phyloP scores from a whole-genome alignment of 805 yeast genomes.

The Isabelozyma pseudorhagii region DNA sequence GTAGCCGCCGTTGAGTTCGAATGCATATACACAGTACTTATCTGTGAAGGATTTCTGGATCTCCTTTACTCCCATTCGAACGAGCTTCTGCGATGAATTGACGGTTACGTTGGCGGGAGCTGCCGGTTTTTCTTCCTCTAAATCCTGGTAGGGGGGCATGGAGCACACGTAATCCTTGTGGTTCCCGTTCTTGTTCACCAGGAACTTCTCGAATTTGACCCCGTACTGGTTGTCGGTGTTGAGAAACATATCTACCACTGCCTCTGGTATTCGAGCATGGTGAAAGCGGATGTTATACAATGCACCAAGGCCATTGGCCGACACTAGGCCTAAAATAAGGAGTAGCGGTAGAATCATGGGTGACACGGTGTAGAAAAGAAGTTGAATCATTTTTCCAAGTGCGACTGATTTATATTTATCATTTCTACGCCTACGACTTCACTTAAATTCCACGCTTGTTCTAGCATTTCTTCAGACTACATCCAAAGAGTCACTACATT shows the following conservation, averaged over 20 bases:
- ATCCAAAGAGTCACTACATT: too few species aligned
- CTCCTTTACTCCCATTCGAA: conserved; percentile 11
- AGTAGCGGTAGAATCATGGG: neutral
- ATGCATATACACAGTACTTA: conserved; percentile 19
- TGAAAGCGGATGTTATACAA: conserved; percentile 15
- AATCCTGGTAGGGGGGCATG: conserved; percentile 9
- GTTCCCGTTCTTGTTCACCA: conserved; percentile 4
- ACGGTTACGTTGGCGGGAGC: neutral
- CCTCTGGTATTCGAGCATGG: conserved; percentile 12
- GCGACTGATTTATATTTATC: too few species aligned
- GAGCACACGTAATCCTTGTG: conserved; percentile 17
- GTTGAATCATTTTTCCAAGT: too few species aligned
- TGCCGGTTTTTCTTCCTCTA: neutral
- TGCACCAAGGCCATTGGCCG: neutral
- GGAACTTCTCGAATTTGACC: conserved; percentile 14
- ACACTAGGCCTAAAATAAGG: neutral
- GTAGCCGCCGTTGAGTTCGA: conserved; percentile 36
- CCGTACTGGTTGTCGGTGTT: conserved; percentile 2
- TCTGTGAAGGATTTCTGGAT: conserved; percentile 15
- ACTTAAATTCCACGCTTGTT: too few species aligned
- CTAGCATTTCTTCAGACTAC: too few species aligned
- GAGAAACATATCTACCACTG: conserved; percentile 9
- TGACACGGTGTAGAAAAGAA: too few species aligned
- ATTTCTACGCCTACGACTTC: too few species aligned
- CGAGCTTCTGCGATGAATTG: conserved; percentile 8